Conservation (phyloP, 257 asterid genomes). For the Linaria vulgaris region DNA sequence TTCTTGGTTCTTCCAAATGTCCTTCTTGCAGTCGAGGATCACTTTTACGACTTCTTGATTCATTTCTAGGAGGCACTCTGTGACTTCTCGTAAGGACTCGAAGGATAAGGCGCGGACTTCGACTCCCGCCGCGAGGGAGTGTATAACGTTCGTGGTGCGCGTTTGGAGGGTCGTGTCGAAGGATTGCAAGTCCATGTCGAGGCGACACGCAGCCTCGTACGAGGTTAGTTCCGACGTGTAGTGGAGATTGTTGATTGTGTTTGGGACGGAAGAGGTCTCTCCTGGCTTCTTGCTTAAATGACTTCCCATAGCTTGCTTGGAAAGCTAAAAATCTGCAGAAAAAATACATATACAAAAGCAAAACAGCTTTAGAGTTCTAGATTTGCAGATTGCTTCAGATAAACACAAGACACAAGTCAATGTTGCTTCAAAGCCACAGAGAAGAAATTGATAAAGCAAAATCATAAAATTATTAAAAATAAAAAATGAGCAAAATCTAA, state of each 20-base stretch:
- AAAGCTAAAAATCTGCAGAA: constrained; percentile 10
- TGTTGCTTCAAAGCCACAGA: constrained; percentile 19
- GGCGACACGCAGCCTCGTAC: constrained; percentile 70
- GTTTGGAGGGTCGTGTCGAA: not conserved
- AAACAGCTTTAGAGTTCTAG: not conserved
- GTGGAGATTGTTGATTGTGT: constrained; percentile 54
- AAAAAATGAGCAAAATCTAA: not conserved
- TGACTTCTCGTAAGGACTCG: constrained; percentile 76
- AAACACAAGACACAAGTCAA: constrained; percentile 3
- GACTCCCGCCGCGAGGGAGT: constrained; percentile 70
- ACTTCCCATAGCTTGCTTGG: constrained; percentile 70
- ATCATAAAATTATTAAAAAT: not conserved
- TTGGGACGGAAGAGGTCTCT: constrained; percentile 49
- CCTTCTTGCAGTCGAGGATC: constrained; percentile 83
- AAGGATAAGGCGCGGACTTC: constrained; percentile 85
- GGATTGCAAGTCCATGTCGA: not conserved
- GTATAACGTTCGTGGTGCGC: not conserved
- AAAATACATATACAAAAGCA: constrained; percentile 3
- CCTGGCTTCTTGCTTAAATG: constrained; percentile 79
- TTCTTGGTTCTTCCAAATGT: constrained; percentile 86
- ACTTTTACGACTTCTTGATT: constrained; percentile 90
- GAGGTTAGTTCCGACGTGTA: constrained; percentile 54
- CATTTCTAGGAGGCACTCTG: constrained; percentile 42
- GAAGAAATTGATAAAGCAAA: not conserved
- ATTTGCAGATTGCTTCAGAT: constrained; percentile 19